phyloP scores from a whole-genome alignment of 1,284 basidiomycete species.

The Cutaneotrichosporon sp. region DNA sequence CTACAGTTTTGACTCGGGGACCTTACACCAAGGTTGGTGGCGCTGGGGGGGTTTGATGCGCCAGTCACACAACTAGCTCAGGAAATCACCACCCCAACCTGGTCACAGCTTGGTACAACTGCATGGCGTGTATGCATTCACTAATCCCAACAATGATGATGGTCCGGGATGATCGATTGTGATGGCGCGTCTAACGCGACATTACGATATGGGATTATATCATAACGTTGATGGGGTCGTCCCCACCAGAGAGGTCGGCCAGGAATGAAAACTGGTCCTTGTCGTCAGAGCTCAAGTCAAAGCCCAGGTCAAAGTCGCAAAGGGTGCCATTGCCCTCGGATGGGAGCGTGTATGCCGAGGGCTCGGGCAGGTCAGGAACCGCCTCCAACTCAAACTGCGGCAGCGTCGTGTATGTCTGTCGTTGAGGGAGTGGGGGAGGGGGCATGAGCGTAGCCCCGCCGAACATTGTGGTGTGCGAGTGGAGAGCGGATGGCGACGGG shows the following conservation, averaged over 20 bases:
- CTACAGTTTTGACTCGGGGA: no score
- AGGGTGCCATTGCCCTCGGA: not conserved
- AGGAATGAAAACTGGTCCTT: slow-evolving; percentile 25
- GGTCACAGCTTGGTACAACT: slow-evolving; percentile 1
- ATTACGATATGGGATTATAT: not conserved
- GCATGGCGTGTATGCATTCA: slow-evolving; percentile 11
- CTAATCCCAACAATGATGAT: slow-evolving; percentile 12
- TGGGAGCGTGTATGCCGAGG: slow-evolving; percentile 13
- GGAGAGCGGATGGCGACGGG: slow-evolving; percentile 16
- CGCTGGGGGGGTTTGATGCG: no score
- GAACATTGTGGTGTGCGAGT: slow-evolving; percentile 12
- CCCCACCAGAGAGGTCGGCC: slow-evolving; percentile 14
- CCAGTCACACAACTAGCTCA: not conserved
- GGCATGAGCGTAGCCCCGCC: slow-evolving; percentile 16
- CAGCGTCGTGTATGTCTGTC: slow-evolving; percentile 6
- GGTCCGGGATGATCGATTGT: not conserved
- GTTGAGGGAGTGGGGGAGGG: slow-evolving; percentile 18
- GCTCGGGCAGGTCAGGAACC: slow-evolving; percentile 20
- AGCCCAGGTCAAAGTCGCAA: slow-evolving; percentile 20
- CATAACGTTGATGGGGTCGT: slow-evolving; percentile 6
- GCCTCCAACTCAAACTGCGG: not conserved
- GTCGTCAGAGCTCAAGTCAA: slow-evolving; percentile 16
- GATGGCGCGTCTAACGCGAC: not conserved
- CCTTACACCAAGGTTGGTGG: no score
- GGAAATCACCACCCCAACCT: not conserved